phyloP scores from a whole-genome alignment of 2,329 filamentous ascomycete species.

The Colletotrichum coccodes region DNA sequence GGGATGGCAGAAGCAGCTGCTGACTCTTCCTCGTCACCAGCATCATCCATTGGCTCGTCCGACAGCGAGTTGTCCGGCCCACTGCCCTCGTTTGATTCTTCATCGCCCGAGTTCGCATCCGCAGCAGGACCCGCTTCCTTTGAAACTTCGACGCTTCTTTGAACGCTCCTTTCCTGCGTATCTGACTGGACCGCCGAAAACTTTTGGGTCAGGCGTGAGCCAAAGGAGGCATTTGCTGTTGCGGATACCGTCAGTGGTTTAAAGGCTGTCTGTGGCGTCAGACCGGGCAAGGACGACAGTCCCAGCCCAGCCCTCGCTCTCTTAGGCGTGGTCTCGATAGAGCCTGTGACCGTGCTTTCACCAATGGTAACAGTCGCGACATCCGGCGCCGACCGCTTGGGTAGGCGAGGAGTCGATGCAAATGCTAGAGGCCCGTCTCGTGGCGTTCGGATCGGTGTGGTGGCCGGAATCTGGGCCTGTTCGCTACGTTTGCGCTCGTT shows the following conservation, averaged over 20 bases:
- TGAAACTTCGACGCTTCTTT: background rate
- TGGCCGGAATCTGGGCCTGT: conserved; percentile 35
- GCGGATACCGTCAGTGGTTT: background rate
- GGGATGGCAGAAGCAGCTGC: background rate
- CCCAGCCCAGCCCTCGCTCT: background rate
- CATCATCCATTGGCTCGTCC: background rate
- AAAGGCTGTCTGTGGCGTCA: background rate
- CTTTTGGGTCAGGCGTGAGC: conserved; percentile 54
- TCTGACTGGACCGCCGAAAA: conserved; percentile 48
- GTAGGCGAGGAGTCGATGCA: conserved; percentile 35
- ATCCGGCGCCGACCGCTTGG: conserved; percentile 68
- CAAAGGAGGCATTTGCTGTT: conserved; percentile 49
- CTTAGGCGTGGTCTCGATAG: conserved; percentile 68
- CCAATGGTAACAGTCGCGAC: conserved; percentile 82
- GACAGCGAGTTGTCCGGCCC: no score
- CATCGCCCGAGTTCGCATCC: background rate
- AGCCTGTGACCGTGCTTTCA: conserved; percentile 71
- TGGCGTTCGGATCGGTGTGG: conserved; percentile 11
- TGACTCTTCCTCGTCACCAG: background rate
- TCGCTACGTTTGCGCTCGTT: background rate
- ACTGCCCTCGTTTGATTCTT: background rate
- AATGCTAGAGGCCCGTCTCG: background rate
- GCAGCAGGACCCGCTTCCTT: background rate
- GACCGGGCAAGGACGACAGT: background rate
- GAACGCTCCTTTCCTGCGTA: background rate